A percentile compares a stretch with the other conserved stretches of the same genome.
Evolutionary conservation across 805 yeast species (phyloP).

Genomic region (Saccharomycopsis sp.): DNA sequence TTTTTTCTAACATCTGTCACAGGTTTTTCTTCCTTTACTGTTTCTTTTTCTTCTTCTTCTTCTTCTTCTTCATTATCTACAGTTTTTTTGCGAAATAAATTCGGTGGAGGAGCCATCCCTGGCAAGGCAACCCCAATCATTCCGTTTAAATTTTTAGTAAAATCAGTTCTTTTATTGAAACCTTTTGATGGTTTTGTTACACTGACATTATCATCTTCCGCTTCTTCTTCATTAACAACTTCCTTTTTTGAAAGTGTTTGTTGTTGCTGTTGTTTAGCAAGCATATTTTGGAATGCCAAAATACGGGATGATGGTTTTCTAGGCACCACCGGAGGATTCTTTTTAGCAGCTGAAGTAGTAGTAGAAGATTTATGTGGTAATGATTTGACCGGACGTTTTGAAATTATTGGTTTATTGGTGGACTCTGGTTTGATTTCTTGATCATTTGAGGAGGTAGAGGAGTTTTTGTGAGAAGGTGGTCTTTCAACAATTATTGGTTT

Average conservation of each 20-base stretch:
- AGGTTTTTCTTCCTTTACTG: slow-evolving; percentile 16
- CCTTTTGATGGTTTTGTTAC: background rate
- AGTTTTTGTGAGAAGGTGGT: too few relatives aligned
- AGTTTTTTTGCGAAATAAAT: slow-evolving; percentile 18
- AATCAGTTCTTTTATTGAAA: slow-evolving; percentile 28
- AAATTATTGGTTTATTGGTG: slow-evolving; percentile 21
- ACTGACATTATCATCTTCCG: background rate
- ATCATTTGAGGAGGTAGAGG: too few relatives aligned
- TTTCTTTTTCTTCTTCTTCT: slow-evolving; percentile 15
- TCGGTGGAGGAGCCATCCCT: slow-evolving; percentile 30
- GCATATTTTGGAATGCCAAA: slow-evolving; percentile 74
- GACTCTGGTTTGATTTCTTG: background rate
- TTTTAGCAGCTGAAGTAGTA: slow-evolving; percentile 17
- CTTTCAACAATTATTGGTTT: background rate
- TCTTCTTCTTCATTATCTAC: slow-evolving; percentile 5
- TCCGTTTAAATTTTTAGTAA: slow-evolving; percentile 52
- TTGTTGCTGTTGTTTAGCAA: slow-evolving; percentile 39
- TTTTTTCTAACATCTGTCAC: slow-evolving; percentile 32
- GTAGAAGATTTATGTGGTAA: background rate
- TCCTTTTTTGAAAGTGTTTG: background rate
- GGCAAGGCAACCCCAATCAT: slow-evolving; percentile 41
- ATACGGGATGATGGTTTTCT: slow-evolving; percentile 70
- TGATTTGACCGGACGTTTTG: slow-evolving; percentile 23
- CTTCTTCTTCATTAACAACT: background rate
- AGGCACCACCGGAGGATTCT: slow-evolving; percentile 56